Evolutionary conservation across 805 yeast genomes (phyloP), one percentile per base, ranked within the genome.

Genomic region (Ogataea trehaloabstinens): DNA sequence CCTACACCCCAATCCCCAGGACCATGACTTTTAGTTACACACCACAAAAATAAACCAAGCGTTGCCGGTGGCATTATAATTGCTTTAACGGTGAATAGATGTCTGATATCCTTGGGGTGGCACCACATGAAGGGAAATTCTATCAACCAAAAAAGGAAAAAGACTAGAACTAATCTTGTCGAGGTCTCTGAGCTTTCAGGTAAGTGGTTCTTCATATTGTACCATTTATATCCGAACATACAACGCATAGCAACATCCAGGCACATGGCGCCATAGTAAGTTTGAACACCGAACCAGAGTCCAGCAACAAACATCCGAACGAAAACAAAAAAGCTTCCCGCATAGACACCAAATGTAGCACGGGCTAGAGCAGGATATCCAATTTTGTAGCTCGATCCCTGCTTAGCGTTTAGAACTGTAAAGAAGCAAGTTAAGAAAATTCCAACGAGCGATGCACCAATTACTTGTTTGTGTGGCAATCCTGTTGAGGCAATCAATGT

Each of bases 281-380:
- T 56, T 44, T 61, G 60, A 31, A 62, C 64, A 16, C 69, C 70
- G 47, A 62, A 66, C 64, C 70, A 61, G 29, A 66, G 63, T 29
- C 56, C 53, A n/a, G 66, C 64, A 3, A 61, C 54, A 25, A 63
- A 53, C 29, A 62, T 52, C 36, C 69, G 54, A 24, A 65, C 58
- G 21, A 63, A 48, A 16, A 65, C 58, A 19, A 61, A 63, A 24
- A 64, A 51, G 34, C 48, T 51, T 5, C 64, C 56, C 10, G 67
- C 67, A 27, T 56, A 49, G 30, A 66, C 59, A 13, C 71, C 70
- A 45, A 58, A 66, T 8, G 59, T 49, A 35, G 61, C 48, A 45
- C 70, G 56, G 11, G 67, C 61, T 28, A 56, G 41, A 10, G 64
- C 59, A 3, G 70, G 63, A 46, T 58, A 66, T 6, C 68, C 68